Evolutionary conservation across 805 yeast species (phyloP), one percentile per base, ranked within the genome.

Genomic region (Starmerella vitae): DNA sequence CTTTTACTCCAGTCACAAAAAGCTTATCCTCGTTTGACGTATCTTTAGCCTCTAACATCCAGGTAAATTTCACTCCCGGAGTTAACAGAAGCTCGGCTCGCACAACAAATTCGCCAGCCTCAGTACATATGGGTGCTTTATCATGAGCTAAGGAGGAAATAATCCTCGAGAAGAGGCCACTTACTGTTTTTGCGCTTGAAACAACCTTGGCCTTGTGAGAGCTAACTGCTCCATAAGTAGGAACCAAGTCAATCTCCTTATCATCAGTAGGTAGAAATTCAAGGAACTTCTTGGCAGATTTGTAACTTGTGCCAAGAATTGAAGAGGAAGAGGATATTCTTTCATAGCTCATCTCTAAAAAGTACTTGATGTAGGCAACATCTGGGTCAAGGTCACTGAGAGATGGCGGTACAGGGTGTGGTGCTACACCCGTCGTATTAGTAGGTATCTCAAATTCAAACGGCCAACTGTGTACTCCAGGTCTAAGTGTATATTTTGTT

Each of bases 191-290:
- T 22, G 35, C 15, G 34, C 37, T 39, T 26, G 51, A 38, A 8
- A 39, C 21, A 10, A 47, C 46, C 20, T 36, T 22, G 14, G 47
- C 38, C 22, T 15, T 14, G 12, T 19, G 20, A 9, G 45, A 15
- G 24, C 40, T 38, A 12, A 22, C n/a, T 10, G 42, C 47, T 14
- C 50, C 51, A 30, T 43, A 47, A 4, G 51, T 47, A 10, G 47
- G 46, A 5, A 47, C 20, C 20, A 12, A 19, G 17, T 49, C 51
- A 9, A 42, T 15, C 27, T 17, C 3, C 12, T 19, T 28, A 4
- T 40, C 46, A 27, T 51, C 56, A 26, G 45, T 44, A 0, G 82
- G 81, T 22, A 71, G 53, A 45, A 76, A 72, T 3, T 61, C 57
- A 46, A 78, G 71, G 4, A 76, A 77, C 33, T 65, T 65, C 34